Evolutionary conservation across 768 basidiomycete species (phyloP).

Genomic region (Astraeus odoratus): DNA sequence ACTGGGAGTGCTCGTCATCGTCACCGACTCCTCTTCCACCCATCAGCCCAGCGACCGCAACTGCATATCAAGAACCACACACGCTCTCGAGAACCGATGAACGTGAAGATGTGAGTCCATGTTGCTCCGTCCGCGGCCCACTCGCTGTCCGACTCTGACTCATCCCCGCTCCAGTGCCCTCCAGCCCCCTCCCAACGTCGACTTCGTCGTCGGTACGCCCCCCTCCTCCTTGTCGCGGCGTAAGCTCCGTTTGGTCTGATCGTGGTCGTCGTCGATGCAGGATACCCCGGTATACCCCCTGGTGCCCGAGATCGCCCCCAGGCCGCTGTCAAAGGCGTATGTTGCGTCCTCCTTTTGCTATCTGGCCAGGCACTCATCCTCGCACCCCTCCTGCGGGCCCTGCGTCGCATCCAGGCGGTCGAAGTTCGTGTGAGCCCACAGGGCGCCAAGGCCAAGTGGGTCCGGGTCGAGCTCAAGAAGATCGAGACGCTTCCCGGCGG

Average conservation of each 20-base stretch:
- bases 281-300: constrained; percentile 88
- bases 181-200: constrained; percentile 83
- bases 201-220: constrained; percentile 71
- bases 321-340: constrained; percentile 79
- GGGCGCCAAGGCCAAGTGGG: constrained; percentile 87
- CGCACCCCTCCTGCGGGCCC: constrained; percentile 1
- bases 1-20: too few relatives aligned
- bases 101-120: constrained; percentile 38
- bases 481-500: constrained; percentile 78
- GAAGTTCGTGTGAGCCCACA: constrained; percentile 72
- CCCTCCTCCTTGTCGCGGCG: background rate
- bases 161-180: constrained; percentile 46
- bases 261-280: constrained; percentile 24
- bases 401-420: constrained; percentile 49
- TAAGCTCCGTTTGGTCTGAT: constrained; percentile 9
- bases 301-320: constrained; percentile 67
- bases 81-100: too few relatives aligned
- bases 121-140: constrained; percentile 2
- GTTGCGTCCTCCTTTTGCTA: constrained; percentile 29
- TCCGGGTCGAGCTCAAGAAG: constrained; percentile 86
- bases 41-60: too few relatives aligned
- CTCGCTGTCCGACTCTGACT: background rate
- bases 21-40: too few relatives aligned
- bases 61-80: too few relatives aligned
- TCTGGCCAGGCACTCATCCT: background rate